phyloP scores from a whole-genome alignment of 2,329 filamentous ascomycete genomes.

The Aspergillus sp. region DNA sequence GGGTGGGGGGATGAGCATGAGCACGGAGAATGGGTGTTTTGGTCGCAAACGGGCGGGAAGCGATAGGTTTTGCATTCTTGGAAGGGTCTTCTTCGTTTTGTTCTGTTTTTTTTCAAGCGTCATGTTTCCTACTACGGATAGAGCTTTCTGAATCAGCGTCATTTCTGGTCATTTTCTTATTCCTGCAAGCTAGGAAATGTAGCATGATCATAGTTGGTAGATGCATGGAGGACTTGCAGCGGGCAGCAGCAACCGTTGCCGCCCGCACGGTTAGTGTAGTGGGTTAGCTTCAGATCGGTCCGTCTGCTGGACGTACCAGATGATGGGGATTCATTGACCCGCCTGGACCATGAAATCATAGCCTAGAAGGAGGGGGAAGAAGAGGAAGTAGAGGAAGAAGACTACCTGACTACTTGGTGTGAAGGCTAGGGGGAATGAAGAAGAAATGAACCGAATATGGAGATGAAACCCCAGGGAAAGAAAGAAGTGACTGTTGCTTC shows the following conservation, averaged over 20 bases:
- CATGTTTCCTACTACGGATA: not conserved
- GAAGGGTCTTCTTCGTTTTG: not conserved
- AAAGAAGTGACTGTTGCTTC: not conserved
- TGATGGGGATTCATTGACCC: not conserved
- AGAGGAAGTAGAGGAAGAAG: too few relatives aligned
- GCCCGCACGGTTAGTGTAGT: not conserved
- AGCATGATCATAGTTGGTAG: not conserved
- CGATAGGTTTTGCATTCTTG: not conserved
- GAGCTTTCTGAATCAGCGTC: not conserved
- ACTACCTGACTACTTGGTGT: not conserved
- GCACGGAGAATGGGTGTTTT: constrained; percentile 1
- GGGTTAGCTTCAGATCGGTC: constrained; percentile 1
- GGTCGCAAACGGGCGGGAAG: not conserved
- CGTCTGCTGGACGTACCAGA: constrained; percentile 7
- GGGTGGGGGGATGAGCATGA: not conserved
- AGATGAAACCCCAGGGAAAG: not conserved
- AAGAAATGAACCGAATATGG: not conserved
- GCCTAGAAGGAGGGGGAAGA: not conserved
- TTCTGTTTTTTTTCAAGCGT: not conserved
- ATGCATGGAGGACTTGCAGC: not conserved
- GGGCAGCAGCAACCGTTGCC: constrained; percentile 1
- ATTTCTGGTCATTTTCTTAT: not conserved
- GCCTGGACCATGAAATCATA: constrained; percentile 9
- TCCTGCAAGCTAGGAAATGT: not conserved
- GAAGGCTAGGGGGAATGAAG: not conserved